Conservation (phyloP, 1,284 basidiomycete species). For the Pterula multifida region DNA sequence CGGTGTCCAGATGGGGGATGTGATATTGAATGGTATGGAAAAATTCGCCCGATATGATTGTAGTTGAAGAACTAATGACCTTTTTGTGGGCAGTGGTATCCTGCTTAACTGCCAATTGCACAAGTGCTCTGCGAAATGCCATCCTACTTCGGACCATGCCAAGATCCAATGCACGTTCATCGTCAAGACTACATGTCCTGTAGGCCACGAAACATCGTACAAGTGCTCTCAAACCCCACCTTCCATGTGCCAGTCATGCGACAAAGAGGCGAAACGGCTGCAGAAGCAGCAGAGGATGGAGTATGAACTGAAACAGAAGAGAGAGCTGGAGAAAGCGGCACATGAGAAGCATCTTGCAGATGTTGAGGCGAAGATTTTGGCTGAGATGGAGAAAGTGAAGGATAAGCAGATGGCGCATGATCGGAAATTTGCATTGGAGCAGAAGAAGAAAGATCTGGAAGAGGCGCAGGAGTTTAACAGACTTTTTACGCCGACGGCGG, state of each 20-base stretch:
- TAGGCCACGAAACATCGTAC: constrained; percentile 21
- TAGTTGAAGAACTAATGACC: too few relatives aligned
- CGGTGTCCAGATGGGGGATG: constrained; percentile 53
- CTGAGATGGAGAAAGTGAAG: constrained; percentile 13
- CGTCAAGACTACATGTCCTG: constrained; percentile 21
- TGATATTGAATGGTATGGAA: constrained; percentile 36
- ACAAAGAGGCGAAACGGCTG: constrained; percentile 17
- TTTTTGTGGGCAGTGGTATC: constrained; percentile 22
- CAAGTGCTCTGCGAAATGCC: constrained; percentile 41
- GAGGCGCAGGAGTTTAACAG: constrained; percentile 7
- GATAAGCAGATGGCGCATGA: constrained; percentile 18
- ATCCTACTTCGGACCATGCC: constrained; percentile 36
- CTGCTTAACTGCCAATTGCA: constrained; percentile 38
- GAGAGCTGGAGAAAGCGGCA: constrained; percentile 19
- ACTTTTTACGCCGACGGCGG: neutral
- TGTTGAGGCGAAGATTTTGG: constrained; percentile 20
- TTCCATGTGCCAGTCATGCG: constrained; percentile 21
- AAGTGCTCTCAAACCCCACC: constrained; percentile 21
- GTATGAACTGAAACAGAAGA: constrained; percentile 18
- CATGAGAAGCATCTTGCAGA: constrained; percentile 19
- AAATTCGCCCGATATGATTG: neutral
- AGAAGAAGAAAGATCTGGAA: constrained; percentile 22
- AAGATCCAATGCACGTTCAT: constrained; percentile 27
- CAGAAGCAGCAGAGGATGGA: constrained; percentile 18
- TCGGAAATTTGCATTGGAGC: constrained; percentile 15